Percentiles rank a stretch among this genome's conserved stretches.
Evolutionary conservation across 164 flowering plant species (phyloP).

Genomic region (Paratinospora sagittata): DNA sequence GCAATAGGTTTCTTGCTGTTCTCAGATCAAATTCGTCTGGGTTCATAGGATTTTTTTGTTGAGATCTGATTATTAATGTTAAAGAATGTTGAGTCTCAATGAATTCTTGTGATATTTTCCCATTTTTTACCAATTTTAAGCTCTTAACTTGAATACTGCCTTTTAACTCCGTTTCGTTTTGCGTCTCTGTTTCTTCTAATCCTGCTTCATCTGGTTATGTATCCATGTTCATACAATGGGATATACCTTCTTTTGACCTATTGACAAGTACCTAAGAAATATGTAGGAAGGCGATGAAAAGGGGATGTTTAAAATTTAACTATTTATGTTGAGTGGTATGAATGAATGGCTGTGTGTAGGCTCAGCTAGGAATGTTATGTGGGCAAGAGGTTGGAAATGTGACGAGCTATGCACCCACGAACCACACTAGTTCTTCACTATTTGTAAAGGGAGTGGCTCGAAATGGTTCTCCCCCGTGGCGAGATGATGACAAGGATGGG

Average conservation of each 20-base stretch:
- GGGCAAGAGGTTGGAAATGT: constrained; percentile 80
- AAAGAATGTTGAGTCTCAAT: no score
- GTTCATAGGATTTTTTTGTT: no score
- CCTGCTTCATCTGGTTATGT: neutral
- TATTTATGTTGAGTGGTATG: constrained; percentile 35
- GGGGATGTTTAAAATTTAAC: constrained; percentile 13
- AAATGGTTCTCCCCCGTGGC: constrained; percentile 94
- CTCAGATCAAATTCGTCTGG: no score
- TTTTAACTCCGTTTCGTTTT: no score
- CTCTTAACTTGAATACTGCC: no score
- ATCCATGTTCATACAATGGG: neutral
- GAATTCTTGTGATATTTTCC: no score
- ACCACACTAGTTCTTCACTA: constrained; percentile 46
- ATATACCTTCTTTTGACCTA: neutral
- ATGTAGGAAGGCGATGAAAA: constrained; percentile 4
- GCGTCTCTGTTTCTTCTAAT: neutral
- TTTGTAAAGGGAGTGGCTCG: constrained; percentile 61
- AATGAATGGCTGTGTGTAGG: constrained; percentile 96
- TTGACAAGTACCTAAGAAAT: constrained; percentile 4
- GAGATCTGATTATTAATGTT: no score
- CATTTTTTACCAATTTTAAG: no score
- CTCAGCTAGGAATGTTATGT: constrained; percentile 80
- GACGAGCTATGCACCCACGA: constrained; percentile 63
- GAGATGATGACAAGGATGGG: constrained; percentile 99
- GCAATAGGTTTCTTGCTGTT: no score